Evolutionary conservation across 1,139 yeast genomes (phyloP).

Genomic region (Yamadazyma friedrichii): DNA sequence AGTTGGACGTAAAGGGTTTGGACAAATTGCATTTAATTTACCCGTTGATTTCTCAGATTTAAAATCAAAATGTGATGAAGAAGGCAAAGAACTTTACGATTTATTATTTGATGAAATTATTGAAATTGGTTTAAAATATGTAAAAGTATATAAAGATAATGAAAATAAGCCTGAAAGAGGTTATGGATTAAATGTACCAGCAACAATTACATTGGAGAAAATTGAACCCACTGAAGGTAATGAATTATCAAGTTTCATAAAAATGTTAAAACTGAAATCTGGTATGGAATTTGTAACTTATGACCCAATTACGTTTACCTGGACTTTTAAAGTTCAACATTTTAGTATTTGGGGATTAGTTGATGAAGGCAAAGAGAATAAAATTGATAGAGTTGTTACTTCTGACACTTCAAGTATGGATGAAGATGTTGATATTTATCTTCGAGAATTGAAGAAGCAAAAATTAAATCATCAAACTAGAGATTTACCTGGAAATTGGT

Average conservation of each 20-base stretch:
- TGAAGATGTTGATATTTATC: slow-evolving; percentile 27
- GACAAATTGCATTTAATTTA: slow-evolving; percentile 67
- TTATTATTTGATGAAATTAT: slow-evolving; percentile 59
- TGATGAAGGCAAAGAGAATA: slow-evolving; percentile 25
- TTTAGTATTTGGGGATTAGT: slow-evolving; percentile 92
- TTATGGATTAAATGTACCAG: slow-evolving; percentile 77
- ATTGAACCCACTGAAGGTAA: slow-evolving; percentile 46
- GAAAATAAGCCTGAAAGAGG: slow-evolving; percentile 63
- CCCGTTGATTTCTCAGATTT: slow-evolving; percentile 70
- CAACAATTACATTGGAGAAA: slow-evolving; percentile 73
- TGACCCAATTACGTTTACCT: slow-evolving; percentile 71
- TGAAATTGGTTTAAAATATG: slow-evolving; percentile 53
- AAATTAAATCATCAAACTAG: slow-evolving; percentile 27
- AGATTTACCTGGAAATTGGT: slow-evolving; percentile 35
- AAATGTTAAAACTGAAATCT: slow-evolving; percentile 42
- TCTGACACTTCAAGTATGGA: slow-evolving; percentile 14
- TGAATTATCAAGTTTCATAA: slow-evolving; percentile 38
- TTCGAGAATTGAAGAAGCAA: slow-evolving; percentile 37
- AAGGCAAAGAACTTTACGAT: slow-evolving; percentile 24
- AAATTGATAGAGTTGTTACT: slow-evolving; percentile 5
- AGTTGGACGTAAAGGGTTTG: slow-evolving; percentile 73
- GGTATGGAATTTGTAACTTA: slow-evolving; percentile 83
- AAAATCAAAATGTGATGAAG: slow-evolving; percentile 27
- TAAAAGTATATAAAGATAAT: slow-evolving; percentile 67
- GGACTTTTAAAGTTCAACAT: slow-evolving; percentile 86